Evolutionary conservation across 2,329 filamentous ascomycete genomes (phyloP).

Genomic region (Apiospora koreana): DNA sequence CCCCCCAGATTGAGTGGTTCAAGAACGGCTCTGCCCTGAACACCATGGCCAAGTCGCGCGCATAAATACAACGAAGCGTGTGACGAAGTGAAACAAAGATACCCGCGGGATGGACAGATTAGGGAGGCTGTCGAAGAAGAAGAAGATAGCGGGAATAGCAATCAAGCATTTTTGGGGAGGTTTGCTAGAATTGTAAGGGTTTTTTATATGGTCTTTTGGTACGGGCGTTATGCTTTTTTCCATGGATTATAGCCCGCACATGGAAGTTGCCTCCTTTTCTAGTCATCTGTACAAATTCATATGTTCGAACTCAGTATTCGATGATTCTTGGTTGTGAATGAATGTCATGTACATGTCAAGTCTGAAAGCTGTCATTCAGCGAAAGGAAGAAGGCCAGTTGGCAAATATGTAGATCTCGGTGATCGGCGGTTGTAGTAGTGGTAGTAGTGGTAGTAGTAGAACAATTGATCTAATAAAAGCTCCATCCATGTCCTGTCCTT

Average conservation of each 20-base stretch:
- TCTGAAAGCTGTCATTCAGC: too few relatives aligned
- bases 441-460: too few relatives aligned
- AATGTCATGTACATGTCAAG: too few relatives aligned
- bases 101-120: slow-evolving; percentile 13
- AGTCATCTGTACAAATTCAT: slow-evolving; percentile 38
- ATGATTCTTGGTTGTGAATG: background rate
- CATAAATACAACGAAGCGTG: slow-evolving; percentile 23
- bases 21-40: slow-evolving; percentile 96
- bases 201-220: slow-evolving; percentile 32
- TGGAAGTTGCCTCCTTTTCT: slow-evolving; percentile 24
- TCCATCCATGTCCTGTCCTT: background rate
- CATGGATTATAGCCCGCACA: slow-evolving; percentile 26
- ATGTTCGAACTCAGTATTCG: background rate
- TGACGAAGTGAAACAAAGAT: slow-evolving; percentile 13
- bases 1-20: slow-evolving; percentile 98
- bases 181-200: slow-evolving; percentile 32
- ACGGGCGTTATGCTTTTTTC: slow-evolving; percentile 28
- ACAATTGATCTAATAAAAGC: background rate
- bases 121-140: slow-evolving; percentile 21
- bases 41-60: slow-evolving; percentile 83
- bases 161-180: slow-evolving; percentile 33
- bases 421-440: background rate
- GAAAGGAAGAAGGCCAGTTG: too few relatives aligned
- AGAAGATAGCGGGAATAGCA: background rate
- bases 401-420: background rate